These are phyloP conservation scores for Populus hybrid DNA, from an alignment of 441 rosid species.

Conservation along the genomic window DNA sequence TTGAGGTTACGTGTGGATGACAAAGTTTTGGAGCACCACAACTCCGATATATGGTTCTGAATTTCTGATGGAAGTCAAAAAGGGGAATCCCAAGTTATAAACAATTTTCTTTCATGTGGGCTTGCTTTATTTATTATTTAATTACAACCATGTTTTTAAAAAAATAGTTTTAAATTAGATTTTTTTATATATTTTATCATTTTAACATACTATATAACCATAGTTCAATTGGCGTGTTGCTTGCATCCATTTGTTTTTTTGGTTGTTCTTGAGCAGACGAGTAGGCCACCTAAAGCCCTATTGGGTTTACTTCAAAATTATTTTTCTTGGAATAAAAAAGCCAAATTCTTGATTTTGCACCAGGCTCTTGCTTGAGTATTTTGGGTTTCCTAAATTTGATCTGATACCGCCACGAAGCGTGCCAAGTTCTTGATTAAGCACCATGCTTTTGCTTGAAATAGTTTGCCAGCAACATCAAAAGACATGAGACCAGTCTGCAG, in stretches of 20 bases:
- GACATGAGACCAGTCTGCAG: neutral
- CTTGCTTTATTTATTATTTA: no score
- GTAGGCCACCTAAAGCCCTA: neutral
- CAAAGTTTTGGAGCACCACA: neutral
- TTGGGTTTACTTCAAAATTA: neutral
- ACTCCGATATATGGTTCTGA: neutral
- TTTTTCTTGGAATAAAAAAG: neutral
- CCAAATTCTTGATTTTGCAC: neutral
- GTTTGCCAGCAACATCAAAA: neutral
- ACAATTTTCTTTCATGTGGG: no score
- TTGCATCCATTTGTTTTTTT: neutral
- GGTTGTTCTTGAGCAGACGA: neutral
- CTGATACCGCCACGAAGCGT: neutral
- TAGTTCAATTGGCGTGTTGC: neutral
- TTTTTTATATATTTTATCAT: no score
- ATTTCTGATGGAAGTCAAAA: neutral
- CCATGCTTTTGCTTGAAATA: neutral
- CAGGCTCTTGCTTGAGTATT: neutral
- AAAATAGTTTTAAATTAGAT: no score
- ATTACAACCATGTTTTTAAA: no score
- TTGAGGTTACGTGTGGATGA: no score
- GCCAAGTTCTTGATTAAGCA: neutral
- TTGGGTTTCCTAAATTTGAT: neutral
- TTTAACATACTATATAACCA: neutral
- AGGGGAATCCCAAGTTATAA: neutral